phyloP scores from a whole-genome alignment of 2,329 filamentous ascomycete genomes.

The Ophiostoma angusticollis region DNA sequence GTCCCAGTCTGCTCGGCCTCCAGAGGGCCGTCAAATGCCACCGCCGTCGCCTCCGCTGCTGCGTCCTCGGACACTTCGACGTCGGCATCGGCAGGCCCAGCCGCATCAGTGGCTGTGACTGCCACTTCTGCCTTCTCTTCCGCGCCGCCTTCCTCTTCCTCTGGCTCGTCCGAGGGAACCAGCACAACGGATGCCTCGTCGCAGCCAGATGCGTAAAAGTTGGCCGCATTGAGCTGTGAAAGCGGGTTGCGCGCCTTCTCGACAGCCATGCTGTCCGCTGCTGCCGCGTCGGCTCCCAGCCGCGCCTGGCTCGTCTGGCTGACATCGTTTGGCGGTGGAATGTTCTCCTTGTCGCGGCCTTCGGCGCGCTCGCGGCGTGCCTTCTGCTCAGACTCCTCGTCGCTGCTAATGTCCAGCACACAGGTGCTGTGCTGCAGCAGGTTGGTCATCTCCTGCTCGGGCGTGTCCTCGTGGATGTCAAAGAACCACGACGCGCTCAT shows the following conservation, averaged over 20 bases:
- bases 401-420: slow-evolving; percentile 76
- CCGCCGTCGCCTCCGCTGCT: slow-evolving; percentile 11
- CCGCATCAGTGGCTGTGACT: slow-evolving; percentile 5
- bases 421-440: slow-evolving; percentile 83
- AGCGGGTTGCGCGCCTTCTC: slow-evolving; percentile 54
- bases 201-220: slow-evolving; percentile 55
- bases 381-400: slow-evolving; percentile 58
- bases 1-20: slow-evolving; percentile 9
- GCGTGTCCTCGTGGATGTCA: slow-evolving; percentile 84
- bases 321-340: slow-evolving; percentile 59
- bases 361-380: slow-evolving; percentile 40
- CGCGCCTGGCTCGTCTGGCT: slow-evolving; percentile 37
- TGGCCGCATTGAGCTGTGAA: slow-evolving; percentile 51
- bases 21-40: background rate
- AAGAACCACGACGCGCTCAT: slow-evolving; percentile 70
- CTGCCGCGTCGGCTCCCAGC: background rate
- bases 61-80: background rate
- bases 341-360: slow-evolving; percentile 79
- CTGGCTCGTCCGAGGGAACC: slow-evolving; percentile 31
- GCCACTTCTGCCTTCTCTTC: background rate
- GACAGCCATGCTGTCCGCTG: slow-evolving; percentile 43
- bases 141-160: slow-evolving; percentile 7
- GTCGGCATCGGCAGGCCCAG: slow-evolving; percentile 14
- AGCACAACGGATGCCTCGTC: slow-evolving; percentile 50
- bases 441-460: slow-evolving; percentile 83